phyloP scores from a whole-genome alignment of 768 basidiomycete species.

The Pholiota conissans region DNA sequence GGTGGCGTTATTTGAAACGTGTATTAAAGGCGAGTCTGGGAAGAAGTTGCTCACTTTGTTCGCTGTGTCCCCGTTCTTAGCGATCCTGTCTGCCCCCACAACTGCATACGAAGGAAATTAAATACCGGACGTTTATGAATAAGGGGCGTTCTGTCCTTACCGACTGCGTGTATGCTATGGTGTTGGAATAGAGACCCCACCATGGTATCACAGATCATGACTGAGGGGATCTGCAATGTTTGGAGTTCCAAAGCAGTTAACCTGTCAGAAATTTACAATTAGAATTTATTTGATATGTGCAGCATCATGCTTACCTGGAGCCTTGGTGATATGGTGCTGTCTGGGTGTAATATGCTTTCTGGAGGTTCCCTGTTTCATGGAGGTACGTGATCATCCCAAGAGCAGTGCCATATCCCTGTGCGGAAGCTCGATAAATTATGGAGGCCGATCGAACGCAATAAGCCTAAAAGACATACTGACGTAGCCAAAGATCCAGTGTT shows the following conservation, averaged over 20 bases:
- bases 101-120: slow-evolving; percentile 35
- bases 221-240: slow-evolving; percentile 78
- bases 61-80: slow-evolving; percentile 93
- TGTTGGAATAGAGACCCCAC: slow-evolving; percentile 94
- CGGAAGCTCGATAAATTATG: slow-evolving; percentile 1
- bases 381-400: slow-evolving; percentile 92
- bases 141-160: slow-evolving; percentile 36
- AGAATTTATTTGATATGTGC: neutral
- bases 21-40: neutral
- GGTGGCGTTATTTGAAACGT: slow-evolving; percentile 11
- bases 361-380: slow-evolving; percentile 73
- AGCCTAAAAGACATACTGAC: slow-evolving; percentile 54
- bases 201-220: slow-evolving; percentile 98
- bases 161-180: slow-evolving; percentile 77
- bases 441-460: neutral
- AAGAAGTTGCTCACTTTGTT: slow-evolving; percentile 62
- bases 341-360: slow-evolving; percentile 89
- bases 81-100: slow-evolving; percentile 88
- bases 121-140: neutral
- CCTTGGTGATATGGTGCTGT: slow-evolving; percentile 96
- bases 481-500: slow-evolving; percentile 98
- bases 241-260: slow-evolving; percentile 90
- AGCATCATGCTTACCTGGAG: slow-evolving; percentile 49
- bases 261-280: slow-evolving; percentile 34
- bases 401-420: slow-evolving; percentile 92